Base-by-base conservation (phyloP, 306 rosid genomes). In the Carpinus viminea region DNA sequence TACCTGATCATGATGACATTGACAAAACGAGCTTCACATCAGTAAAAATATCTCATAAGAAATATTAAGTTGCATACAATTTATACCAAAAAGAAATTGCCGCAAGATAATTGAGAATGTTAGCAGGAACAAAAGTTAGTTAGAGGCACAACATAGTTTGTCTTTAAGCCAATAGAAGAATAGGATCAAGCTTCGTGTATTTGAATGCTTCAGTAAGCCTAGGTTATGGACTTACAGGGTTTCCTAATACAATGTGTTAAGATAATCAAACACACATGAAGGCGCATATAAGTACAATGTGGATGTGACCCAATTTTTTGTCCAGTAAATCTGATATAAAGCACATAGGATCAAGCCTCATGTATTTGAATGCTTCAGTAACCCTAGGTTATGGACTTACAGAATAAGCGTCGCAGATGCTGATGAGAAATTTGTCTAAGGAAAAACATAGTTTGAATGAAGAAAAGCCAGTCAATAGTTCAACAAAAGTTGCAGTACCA, bases 1-100 rank as follows among this genome's bases (percentile, higher is more conserved):
- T 96, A 96, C 91, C 99, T 96, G 93, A n/a, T n/a, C n/a, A n/a
- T n/a, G n/a, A n/a, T n/a, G n/a, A n/a, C n/a, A 83, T 76, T 56
- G 72, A 41, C 66, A 76, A 72, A 70, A 73, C 81, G 74, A 91
- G 80, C 73, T 72, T 73, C 61, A 57, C 45, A 51, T 60, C 11
- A 18, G 76, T 21, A 60, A 78, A 45, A 83, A 11, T 57, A 62
- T 78, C 68, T 50, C n/a, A 83, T n/a, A 20, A 75, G 76, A 70
- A 41, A 61, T 64, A 72, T 11, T 36, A 70, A 53, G 73, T 62
- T 71, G 56, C 72, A 69, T 56, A 36, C 15, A 53, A 24, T 13
- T 74, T 75, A 78, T 78, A 26, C 21, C 20, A 66, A 52, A 15
- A 61, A 18, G 34, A 26, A 24, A 6, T 61, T 57, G 50, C 41